Percentiles rank a stretch among this genome's conserved stretches.
phyloP scores from a whole-genome alignment of 2,329 filamentous ascomycete genomes.

The Colletotrichum truncatum region DNA sequence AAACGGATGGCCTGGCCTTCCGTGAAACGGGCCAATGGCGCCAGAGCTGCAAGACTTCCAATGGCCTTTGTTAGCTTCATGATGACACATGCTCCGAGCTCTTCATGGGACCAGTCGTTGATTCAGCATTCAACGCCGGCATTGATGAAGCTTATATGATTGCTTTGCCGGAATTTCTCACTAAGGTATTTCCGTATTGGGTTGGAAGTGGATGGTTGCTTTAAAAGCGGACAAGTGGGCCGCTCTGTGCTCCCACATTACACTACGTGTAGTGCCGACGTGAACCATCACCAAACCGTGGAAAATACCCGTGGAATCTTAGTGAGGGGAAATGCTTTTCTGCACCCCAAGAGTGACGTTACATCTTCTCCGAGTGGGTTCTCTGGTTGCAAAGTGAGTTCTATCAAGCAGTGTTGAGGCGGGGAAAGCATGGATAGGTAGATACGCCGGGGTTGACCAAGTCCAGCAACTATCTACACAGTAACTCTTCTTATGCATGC shows the following conservation, averaged over 20 bases:
- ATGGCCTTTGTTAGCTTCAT: background rate
- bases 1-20: constrained; percentile 17
- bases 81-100: background rate
- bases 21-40: background rate
- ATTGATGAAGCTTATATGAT: constrained; percentile 3
- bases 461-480: background rate
- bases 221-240: background rate
- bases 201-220: constrained; percentile 8
- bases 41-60: background rate
- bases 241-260: background rate
- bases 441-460: background rate
- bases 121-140: too few relatives aligned
- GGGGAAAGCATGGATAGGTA: background rate
- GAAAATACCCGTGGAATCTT: background rate
- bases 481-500: too few relatives aligned
- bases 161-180: too few relatives aligned
- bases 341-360: constrained; percentile 23
- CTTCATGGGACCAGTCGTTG: background rate
- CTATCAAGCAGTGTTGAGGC: background rate
- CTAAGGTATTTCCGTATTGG: background rate
- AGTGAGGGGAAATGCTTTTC: background rate
- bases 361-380: background rate
- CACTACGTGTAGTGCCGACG: background rate
- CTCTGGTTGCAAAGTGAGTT: background rate
- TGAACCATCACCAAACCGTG: background rate